Conservation (phyloP, 129 eudicot genomes). For the Tagetes patula region DNA sequence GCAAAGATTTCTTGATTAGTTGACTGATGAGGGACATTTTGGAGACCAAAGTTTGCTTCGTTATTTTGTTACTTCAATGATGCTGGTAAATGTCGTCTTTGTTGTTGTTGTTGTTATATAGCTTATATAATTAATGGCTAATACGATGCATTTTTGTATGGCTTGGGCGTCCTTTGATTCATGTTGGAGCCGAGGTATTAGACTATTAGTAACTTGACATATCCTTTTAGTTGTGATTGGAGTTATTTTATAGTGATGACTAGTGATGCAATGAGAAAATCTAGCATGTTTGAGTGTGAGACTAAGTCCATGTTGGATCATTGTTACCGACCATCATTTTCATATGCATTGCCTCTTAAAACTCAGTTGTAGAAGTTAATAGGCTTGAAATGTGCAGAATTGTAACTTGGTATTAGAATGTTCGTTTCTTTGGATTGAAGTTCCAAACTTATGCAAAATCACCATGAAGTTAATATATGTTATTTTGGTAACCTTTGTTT, state of each 20-base stretch:
- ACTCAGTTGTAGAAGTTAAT: neutral
- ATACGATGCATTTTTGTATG: neutral
- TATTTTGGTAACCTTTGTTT: neutral
- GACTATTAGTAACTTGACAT: neutral
- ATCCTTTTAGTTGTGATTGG: conserved; percentile 3
- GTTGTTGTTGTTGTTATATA: neutral
- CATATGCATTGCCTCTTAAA: neutral
- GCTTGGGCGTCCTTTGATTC: neutral
- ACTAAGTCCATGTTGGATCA: neutral
- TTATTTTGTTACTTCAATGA: neutral
- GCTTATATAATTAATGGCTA: neutral
- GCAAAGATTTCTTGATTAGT: conserved; percentile 18
- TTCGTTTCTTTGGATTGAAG: neutral
- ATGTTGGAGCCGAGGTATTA: conserved; percentile 14
- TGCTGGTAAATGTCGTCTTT: neutral
- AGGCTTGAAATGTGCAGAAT: neutral
- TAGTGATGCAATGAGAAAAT: neutral
- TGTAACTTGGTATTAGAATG: neutral
- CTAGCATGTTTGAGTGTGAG: neutral
- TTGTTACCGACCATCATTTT: neutral
- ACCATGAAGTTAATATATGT: neutral
- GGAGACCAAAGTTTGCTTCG: neutral
- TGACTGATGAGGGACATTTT: conserved; percentile 1
- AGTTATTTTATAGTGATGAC: neutral
- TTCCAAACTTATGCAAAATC: neutral